Evolutionary conservation across 768 basidiomycete species (phyloP).

Genomic region (Mycena filopes): DNA sequence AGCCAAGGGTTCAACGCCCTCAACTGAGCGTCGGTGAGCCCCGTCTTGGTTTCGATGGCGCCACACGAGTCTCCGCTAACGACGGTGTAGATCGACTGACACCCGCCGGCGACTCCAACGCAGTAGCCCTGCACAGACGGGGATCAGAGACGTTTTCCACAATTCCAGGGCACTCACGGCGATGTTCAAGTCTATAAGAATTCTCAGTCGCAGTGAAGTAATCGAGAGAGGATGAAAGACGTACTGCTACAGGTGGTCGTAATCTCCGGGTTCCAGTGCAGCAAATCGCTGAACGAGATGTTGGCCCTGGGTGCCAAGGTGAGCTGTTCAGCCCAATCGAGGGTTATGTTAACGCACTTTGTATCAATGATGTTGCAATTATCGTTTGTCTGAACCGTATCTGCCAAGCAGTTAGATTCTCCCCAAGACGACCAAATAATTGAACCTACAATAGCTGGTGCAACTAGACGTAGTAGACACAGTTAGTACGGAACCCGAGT

Average conservation of each 20-base stretch:
- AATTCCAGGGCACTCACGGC: no score
- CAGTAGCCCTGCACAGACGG: conserved; percentile 1
- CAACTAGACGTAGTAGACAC: background rate
- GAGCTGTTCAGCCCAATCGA: no score
- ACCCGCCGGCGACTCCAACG: background rate
- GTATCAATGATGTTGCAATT: conserved; percentile 4
- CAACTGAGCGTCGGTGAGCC: background rate
- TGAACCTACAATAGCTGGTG: conserved; percentile 8
- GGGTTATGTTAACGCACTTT: background rate
- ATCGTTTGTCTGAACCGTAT: conserved; percentile 3
- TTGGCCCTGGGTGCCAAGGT: background rate
- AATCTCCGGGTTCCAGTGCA: conserved; percentile 3
- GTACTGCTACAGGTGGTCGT: background rate
- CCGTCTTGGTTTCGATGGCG: conserved; percentile 9
- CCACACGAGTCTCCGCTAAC: conserved; percentile 22
- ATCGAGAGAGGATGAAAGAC: background rate
- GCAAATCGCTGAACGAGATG: background rate
- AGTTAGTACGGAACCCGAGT: no score
- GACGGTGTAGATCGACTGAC: background rate
- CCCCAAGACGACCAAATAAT: no score
- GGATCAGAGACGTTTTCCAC: no score
- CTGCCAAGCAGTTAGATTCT: no score
- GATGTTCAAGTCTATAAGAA: background rate
- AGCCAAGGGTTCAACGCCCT: conserved; percentile 12
- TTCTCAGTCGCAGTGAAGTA: background rate